Evolutionary conservation across 1,284 basidiomycete species (phyloP), one percentile per base, ranked within the genome.

Genomic region (Athelia psychrophila): DNA sequence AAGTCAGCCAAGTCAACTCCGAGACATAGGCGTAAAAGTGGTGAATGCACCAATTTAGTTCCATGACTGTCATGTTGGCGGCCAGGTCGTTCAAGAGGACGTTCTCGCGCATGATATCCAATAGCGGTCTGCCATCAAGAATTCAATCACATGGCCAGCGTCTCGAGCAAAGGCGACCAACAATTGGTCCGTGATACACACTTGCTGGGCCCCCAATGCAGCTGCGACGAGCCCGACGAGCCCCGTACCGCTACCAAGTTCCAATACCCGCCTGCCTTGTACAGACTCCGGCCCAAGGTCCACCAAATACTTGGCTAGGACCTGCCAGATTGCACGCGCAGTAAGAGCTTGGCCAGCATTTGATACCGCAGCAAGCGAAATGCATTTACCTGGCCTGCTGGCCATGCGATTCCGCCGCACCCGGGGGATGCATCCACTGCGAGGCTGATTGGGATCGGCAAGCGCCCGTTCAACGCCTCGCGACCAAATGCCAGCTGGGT

Each of bases 321-420:
- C 86, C 92, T 94, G 60, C n/a, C 27, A 51, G 48, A 47, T 23
- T 49, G 56, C 27, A 51, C 12, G 30, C 36, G 51, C 35, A 47
- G 47, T 49, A 23, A 56, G 48, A 38, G 40, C 19, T 44, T 25
- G 40, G n/a, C 8, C 27, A 35, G 50, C 8, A 25, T 16, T 46
- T 19, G 13, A 48, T 36, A 32, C 25, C n/a, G 54, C 53, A 33
- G 61, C 54, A 50, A 60, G 56, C 56, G 60, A 63, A 19, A 56
- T 54, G 16, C 55, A 63, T 77, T 56, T 56, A 94, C 93, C 79
- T 95, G 84, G 56, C 93, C 94, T 13, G 94, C 90, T 3, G 92
- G 93, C 94, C 94, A 97, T 12, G 93, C 86, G 46, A 94, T 81
- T 0, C 94, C 94, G 15, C 94, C 94, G 65, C 95, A 97, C 2